Base-by-base conservation (phyloP, 2,329 filamentous ascomycete genomes). In the Orbilia brochopaga region DNA sequence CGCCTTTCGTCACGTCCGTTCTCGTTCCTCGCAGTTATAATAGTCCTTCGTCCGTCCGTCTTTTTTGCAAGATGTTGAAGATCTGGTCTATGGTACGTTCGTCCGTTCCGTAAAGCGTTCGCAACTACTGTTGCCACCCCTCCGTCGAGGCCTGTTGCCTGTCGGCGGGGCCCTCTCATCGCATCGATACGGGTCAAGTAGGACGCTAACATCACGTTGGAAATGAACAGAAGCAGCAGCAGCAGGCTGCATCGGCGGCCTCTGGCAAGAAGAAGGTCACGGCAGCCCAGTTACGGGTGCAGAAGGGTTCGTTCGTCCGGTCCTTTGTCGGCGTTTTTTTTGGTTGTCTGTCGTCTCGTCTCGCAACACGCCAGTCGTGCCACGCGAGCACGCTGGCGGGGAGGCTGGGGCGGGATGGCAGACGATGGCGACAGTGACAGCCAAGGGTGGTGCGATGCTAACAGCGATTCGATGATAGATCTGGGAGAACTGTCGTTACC, bases 191-290 rank as follows among this genome's bases (percentile, higher is more conserved):
- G 37, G n/a, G n/a, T 15, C 37, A 15, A 24, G 27, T 19, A 70
- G 59, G 60, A 81, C 50, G 78, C 46, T 59, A 52, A 58, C 51
- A 35, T 58, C 30, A 17, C 0, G 30, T 10, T 48, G 51, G 42
- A n/a, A 57, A 73, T 59, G 79, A 81, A 78, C 81, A 96, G 88
- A 92, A 96, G 83, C 94, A 97, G 82, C 90, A 97, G 84, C 91
- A 97, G 84, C 91, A 96, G 82, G 90, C 95, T 82, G 92, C 91
- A 78, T 91, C 92, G 76, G 91, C 92, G 78, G 91, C 90, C 67
- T 88, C 89, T 76, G 86, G 85, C 35, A 97, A 97, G 86, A 97
- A 97, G 86, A 97, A 97, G 84, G 92, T 99, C 75, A 97, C 94
- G 21, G 91, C 94, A 17, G 94, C 94, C 61, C 92, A 97, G 82